A percentile compares a stretch with the other conserved stretches of the same genome.
These are phyloP conservation scores for Eucalyptus camaldulensis DNA, from an alignment of 345 rosid genomes.

Conservation along the genomic window DNA sequence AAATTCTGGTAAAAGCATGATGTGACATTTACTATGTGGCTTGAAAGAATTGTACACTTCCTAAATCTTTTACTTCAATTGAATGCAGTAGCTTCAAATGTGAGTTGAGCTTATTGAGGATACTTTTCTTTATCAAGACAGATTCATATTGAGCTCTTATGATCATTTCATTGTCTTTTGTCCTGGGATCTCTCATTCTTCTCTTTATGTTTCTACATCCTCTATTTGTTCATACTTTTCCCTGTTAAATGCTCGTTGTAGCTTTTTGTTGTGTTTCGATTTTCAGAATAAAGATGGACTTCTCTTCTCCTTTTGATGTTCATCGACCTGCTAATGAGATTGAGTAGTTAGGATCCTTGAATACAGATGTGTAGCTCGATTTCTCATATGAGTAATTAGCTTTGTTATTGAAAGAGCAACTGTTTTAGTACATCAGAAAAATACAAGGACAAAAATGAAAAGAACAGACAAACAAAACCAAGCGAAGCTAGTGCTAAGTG, in stretches of 20 bases:
- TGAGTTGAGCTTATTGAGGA: neutral
- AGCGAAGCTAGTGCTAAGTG: neutral
- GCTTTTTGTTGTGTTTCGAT: neutral
- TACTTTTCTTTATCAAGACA: neutral
- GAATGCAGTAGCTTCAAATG: neutral
- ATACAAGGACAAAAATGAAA: neutral
- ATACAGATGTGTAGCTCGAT: neutral
- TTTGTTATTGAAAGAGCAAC: neutral
- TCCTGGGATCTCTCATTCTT: neutral
- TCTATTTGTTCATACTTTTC: neutral
- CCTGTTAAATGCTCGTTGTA: neutral
- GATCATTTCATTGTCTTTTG: neutral
- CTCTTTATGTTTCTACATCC: neutral
- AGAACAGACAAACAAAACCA: neutral
- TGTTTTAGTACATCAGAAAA: neutral
- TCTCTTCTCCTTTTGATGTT: neutral
- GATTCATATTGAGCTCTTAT: neutral
- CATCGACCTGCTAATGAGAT: neutral
- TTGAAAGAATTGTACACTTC: neutral
- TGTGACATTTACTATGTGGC: neutral
- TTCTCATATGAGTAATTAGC: neutral
- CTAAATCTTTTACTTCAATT: neutral
- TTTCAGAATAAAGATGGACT: neutral
- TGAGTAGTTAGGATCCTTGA: neutral
- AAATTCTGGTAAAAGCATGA: neutral